Conservation (phyloP, 306 rosid species). For the Sesbania bispinosa region DNA sequence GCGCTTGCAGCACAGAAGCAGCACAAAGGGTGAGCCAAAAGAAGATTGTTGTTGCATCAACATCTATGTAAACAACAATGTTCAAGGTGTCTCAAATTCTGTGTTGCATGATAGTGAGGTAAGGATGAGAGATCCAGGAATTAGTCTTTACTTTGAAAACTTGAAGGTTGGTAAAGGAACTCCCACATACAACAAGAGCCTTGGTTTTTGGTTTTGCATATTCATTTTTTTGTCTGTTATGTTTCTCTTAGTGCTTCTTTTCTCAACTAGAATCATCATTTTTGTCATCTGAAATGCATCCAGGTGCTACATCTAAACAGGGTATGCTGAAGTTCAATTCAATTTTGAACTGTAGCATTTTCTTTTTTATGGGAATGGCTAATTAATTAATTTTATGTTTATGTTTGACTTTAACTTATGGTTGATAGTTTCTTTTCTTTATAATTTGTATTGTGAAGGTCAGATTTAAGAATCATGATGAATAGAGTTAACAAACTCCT, state of each 20-base stretch:
- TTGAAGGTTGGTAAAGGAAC: constrained; percentile 26
- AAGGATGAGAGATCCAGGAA: constrained; percentile 42
- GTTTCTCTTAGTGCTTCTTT: constrained; percentile 18
- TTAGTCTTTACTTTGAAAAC: constrained; percentile 31
- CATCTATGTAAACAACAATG: constrained; percentile 45
- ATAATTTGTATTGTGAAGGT: background rate
- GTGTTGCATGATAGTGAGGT: constrained; percentile 40
- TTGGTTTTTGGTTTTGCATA: constrained; percentile 17
- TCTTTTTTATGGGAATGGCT: background rate
- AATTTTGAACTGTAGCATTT: background rate
- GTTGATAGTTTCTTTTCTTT: background rate
- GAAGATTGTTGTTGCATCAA: constrained; percentile 47
- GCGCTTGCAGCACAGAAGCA: constrained; percentile 31
- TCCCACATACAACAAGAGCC: background rate
- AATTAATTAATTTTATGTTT: constrained; percentile 15
- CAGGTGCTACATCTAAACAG: background rate
- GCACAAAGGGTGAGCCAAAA: constrained; percentile 28
- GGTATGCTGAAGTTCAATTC: background rate
- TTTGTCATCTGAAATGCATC: constrained; percentile 7
- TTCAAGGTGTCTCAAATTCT: constrained; percentile 45
- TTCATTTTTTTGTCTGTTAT: constrained; percentile 22
- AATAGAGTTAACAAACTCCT: background rate
- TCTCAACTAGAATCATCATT: constrained; percentile 31
- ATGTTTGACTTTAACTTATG: background rate
- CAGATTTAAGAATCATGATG: constrained; percentile 8